These are phyloP conservation scores for Camellia oleifera DNA, from an alignment of 179 eudicot species.

Conservation along the genomic window DNA sequence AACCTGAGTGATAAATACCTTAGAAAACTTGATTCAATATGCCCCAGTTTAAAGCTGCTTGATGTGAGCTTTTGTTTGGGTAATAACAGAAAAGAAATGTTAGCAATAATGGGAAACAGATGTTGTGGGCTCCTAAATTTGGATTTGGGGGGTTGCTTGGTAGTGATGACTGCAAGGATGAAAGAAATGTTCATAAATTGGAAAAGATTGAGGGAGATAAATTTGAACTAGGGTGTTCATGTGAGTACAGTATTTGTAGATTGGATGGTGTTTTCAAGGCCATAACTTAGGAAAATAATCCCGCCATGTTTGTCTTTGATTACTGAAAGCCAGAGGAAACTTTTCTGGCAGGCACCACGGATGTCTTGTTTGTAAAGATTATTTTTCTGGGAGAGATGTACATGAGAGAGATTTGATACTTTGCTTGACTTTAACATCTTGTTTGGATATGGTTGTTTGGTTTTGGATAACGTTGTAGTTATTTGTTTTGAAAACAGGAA, in stretches of 20 bases:
- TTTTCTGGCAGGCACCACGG: constrained; percentile 50
- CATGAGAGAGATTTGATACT: no score
- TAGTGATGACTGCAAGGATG: constrained; percentile 36
- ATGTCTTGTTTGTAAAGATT: constrained; percentile 39
- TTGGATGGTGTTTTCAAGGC: constrained; percentile 48
- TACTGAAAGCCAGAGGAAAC: constrained; percentile 26
- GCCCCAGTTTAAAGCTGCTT: constrained; percentile 54
- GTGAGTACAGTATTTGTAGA: constrained; percentile 27
- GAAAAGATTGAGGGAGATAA: constrained; percentile 50
- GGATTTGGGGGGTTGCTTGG: constrained; percentile 45
- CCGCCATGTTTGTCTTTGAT: constrained; percentile 32
- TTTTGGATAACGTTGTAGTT: no score
- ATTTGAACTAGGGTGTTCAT: constrained; percentile 42
- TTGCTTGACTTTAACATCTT: no score
- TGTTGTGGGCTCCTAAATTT: constrained; percentile 45
- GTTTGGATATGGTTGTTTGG: no score
- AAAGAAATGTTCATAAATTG: constrained; percentile 42
- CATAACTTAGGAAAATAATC: constrained; percentile 52
- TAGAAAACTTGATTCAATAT: constrained; percentile 36
- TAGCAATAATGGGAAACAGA: constrained; percentile 41
- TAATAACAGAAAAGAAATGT: constrained; percentile 27
- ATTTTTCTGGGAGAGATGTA: background rate
- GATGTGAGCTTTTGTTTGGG: constrained; percentile 10
- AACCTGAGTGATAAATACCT: constrained; percentile 47
- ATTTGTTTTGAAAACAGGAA: no score